Evolutionary conservation across 768 basidiomycete species (phyloP).

Genomic region (Pleurotus pulmonarius): DNA sequence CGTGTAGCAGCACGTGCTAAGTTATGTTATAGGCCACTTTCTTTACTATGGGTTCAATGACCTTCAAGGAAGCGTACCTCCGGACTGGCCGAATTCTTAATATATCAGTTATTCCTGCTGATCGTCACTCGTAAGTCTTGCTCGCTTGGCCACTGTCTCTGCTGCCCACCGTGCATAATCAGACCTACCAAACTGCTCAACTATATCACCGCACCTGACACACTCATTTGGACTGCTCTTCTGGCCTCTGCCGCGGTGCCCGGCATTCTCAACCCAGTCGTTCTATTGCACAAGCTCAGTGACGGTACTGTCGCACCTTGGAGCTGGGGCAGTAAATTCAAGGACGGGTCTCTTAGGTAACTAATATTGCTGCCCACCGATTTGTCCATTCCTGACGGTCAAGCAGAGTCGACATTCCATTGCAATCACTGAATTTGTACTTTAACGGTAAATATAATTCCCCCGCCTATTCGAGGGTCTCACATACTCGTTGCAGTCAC

Average conservation of each 20-base stretch:
- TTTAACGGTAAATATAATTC: conserved; percentile 61
- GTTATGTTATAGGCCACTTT: conserved; percentile 58
- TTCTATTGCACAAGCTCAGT: conserved; percentile 86
- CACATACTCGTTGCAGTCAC: conserved; percentile 51
- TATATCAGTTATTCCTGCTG: conserved; percentile 88
- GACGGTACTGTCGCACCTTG: conserved; percentile 82
- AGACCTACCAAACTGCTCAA: conserved; percentile 96
- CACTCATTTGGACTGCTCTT: conserved; percentile 75
- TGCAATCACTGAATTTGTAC: conserved; percentile 83
- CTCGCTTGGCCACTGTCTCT: no score
- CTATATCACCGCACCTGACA: conserved; percentile 94
- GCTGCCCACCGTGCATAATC: not conserved
- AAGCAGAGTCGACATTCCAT: conserved; percentile 86
- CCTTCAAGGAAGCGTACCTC: conserved; percentile 92
- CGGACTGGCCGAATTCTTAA: conserved; percentile 92
- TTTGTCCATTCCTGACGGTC: conserved; percentile 11
- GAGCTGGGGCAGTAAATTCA: conserved; percentile 94
- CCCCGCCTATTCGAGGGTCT: not conserved
- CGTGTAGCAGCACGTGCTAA: not conserved
- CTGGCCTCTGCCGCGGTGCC: conserved; percentile 93
- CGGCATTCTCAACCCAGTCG: conserved; percentile 92
- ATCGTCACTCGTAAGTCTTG: conserved; percentile 69
- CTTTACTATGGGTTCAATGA: conserved; percentile 91
- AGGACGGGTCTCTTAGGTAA: conserved; percentile 85
- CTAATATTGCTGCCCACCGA: conserved; percentile 8